Evolutionary conservation across 1,284 basidiomycete genomes (phyloP), one percentile per base, ranked within the genome.

Genomic region (Ganoderma lucidum): DNA sequence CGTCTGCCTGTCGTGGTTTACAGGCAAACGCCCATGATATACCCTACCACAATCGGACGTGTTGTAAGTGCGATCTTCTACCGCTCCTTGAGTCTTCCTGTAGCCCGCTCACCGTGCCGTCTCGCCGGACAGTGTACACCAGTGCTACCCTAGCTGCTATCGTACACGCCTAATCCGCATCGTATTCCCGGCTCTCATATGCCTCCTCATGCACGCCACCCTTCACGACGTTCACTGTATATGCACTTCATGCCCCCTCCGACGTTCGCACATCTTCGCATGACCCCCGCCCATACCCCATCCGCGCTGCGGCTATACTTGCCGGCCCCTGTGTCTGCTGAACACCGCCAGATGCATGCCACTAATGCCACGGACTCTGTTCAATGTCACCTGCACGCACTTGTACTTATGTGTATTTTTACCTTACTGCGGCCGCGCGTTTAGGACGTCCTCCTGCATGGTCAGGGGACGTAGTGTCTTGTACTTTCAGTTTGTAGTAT

Each of bases 1-100:
- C 77, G 92, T 93, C 53, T 85, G 88, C 73, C 80, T 93, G 68
- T 93, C 92, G 39, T 93, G 91, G 90, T 86, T 82, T 69, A 83
- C 86, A n/a, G 89, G 90, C 65, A 90, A 88, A 79, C 88, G 85
- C 75, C 85, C 85, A 76, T 89, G 78, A 85, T 73, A 85, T 73
- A 63, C 64, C 68, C 69, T 23, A 58, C 32, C 30, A 55, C 67
- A 65, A 66, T 14, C 23, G 48, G 48, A 51, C 48, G 65, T 67
- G 71, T 73, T 60, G 72, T 73, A 60, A 64, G 67, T 66, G 4
- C 60, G 8, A 15, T 10, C 28, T 55, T 19, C 41, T 10, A 19
- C 14, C 28, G 28, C 42, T 41, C 37, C 37, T 17, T 12, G 9
- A 39, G 30, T 56, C 28, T n/a, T 23, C 10, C 28, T 35, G 15